These are phyloP conservation scores for Microsporum canis DNA, from an alignment of 2,329 filamentous ascomycete genomes.

Conservation along the genomic window DNA sequence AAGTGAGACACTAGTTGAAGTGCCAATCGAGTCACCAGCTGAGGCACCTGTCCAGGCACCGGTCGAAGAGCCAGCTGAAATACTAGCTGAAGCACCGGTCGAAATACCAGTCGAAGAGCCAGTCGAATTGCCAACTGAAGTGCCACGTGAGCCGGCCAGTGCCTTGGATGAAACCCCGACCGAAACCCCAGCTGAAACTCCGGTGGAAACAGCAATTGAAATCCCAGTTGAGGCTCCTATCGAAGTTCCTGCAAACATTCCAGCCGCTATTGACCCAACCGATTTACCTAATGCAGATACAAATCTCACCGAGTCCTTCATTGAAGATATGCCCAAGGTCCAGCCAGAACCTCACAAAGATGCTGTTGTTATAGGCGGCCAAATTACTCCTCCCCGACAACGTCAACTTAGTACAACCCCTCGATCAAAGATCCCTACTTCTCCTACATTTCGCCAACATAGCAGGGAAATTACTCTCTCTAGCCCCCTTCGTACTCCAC, in stretches of 20 bases:
- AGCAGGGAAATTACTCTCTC: background rate
- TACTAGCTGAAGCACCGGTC: background rate
- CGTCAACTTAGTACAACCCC: constrained; percentile 19
- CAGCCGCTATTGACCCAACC: background rate
- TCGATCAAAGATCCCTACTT: background rate
- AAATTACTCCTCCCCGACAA: constrained; percentile 6
- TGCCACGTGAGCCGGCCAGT: background rate
- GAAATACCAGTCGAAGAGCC: background rate
- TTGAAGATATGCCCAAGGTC: background rate
- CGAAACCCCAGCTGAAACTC: background rate
- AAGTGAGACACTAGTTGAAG: background rate
- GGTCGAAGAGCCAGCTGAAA: background rate
- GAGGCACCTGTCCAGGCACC: background rate
- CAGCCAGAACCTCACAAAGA: background rate
- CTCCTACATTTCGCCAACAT: background rate
- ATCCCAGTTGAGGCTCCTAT: background rate
- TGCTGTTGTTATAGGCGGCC: background rate
- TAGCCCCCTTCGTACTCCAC: background rate
- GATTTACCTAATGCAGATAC: background rate
- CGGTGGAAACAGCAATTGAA: background rate
- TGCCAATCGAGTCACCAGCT: background rate
- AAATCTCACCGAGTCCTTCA: background rate
- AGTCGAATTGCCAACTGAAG: background rate
- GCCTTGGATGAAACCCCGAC: background rate
- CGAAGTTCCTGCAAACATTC: background rate